Base-by-base conservation (phyloP, 2,329 filamentous ascomycete species). In the Cladorrhinum sp. region DNA sequence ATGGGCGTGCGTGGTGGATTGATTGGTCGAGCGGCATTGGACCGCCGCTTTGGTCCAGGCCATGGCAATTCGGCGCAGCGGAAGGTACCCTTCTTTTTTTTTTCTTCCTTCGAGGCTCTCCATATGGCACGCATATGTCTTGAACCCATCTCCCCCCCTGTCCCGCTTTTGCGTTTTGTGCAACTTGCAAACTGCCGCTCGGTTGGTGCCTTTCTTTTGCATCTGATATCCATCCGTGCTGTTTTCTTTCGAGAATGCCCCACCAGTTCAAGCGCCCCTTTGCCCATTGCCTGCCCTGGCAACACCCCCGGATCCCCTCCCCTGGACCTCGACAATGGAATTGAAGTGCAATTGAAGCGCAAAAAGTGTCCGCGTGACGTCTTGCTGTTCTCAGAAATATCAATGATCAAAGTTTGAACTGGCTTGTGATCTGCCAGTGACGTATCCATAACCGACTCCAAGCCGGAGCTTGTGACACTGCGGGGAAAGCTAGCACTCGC, bases 391-490 rank as follows among this genome's bases (percentile, higher is more conserved):
- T 36, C 52, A 59, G 41, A 45, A 45, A 5, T 16, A 32, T 38
- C 10, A 51, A 55, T 20, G 18, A 27, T 22, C 48, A 29, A 38
- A 24, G 29, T n/a, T 25, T 32, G 45, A 29, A 24, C 32, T 64
- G 63, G 68, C 65, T 70, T 71, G 68, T 72, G 70, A 71, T 71
- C 66, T 45, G 50, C 58, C 64, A 66, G 71, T 74, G 72, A 74
- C 71, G 72, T 72, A 69, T 60, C 57, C 58, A 61, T 79, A 79
- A 72, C 79, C 79, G 80, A 82, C 73, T 63, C 70, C 67, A 71
- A 78, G 76, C 79, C 79, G 79, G 32, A 82, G 80, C 80, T 82
- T 82, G 80, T 82, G 80, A 83, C 79, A 77, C 78, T 81, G 79
- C 79, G 79, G 79, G 79, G 79, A 66, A 71, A 58, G 18, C 13